A percentile compares a stretch with the other conserved stretches of the same genome.
These are phyloP conservation scores for Microcos paniculata DNA, from an alignment of 345 rosid genomes.

Conservation along the genomic window DNA sequence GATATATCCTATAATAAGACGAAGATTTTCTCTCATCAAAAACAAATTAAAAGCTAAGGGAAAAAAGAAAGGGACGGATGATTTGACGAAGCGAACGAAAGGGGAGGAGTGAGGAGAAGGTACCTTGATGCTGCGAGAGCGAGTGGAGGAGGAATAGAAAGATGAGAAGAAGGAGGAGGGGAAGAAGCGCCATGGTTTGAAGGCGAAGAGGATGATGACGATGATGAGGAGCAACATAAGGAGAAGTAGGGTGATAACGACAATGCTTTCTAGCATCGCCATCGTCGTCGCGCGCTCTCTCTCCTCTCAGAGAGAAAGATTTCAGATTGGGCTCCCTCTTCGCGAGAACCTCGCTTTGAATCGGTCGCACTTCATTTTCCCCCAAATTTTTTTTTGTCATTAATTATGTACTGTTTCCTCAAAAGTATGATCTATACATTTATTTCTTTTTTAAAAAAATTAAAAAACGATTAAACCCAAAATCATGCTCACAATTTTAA, in stretches of 20 bases:
- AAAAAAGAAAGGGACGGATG: neutral
- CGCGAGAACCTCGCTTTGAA: constrained; percentile 84
- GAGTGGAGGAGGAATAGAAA: constrained; percentile 41
- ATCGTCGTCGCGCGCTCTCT: constrained; percentile 46
- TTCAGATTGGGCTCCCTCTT: constrained; percentile 43
- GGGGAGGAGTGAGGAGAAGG: neutral
- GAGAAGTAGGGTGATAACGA: constrained; percentile 38
- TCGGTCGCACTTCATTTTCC: constrained; percentile 44
- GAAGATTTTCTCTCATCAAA: neutral
- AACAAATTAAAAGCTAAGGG: neutral
- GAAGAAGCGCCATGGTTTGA: constrained; percentile 89
- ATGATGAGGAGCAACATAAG: constrained; percentile 68
- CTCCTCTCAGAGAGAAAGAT: constrained; percentile 31
- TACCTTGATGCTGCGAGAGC: constrained; percentile 59
- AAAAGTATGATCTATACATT: no score
- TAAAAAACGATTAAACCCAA: no score
- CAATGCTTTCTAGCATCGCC: constrained; percentile 51
- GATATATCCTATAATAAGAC: neutral
- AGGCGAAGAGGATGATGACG: constrained; percentile 66
- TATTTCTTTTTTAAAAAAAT: no score
- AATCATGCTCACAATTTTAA: no score
- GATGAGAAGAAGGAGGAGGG: constrained; percentile 34
- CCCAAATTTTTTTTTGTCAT: neutral
- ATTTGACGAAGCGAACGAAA: neutral
- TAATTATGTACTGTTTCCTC: neutral